Evolutionary conservation across 768 basidiomycete species (phyloP).

Genomic region (Boletus insuetus): DNA sequence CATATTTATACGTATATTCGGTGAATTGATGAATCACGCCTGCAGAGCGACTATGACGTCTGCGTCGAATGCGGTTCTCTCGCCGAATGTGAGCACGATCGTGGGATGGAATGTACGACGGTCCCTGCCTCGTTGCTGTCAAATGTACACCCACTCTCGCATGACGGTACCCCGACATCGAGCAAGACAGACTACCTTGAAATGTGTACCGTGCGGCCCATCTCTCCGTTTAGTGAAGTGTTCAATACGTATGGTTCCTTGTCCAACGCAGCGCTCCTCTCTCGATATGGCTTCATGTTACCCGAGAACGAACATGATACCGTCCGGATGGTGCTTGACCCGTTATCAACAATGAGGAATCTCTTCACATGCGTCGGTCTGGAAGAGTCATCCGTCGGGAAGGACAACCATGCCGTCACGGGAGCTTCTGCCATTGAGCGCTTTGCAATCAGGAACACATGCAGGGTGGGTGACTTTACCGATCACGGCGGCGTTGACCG

Average conservation of each 20-base stretch:
- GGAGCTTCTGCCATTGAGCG: constrained; percentile 3
- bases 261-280: constrained; percentile 62
- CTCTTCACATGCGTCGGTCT: constrained; percentile 12
- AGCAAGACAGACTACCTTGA: constrained; percentile 47
- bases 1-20: neutral
- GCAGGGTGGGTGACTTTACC: constrained; percentile 22
- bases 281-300: constrained; percentile 71
- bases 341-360: constrained; percentile 12
- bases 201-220: constrained; percentile 60
- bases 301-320: constrained; percentile 69
- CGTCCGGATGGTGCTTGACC: constrained; percentile 35
- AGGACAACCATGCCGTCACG: constrained; percentile 18
- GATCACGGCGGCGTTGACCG: constrained; percentile 24
- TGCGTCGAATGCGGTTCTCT: constrained; percentile 71
- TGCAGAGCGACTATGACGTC: constrained; percentile 70
- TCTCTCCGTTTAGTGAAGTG: constrained; percentile 52
- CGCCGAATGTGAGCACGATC: constrained; percentile 65
- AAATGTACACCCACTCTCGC: constrained; percentile 10
- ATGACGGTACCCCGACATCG: constrained; percentile 8
- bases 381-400: constrained; percentile 1
- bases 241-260: constrained; percentile 79
- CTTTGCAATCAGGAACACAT: constrained; percentile 24
- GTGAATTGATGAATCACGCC: constrained; percentile 10
- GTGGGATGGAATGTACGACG: constrained; percentile 17
- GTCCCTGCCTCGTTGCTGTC: neutral